These are phyloP conservation scores for Microdochium paspali DNA, from an alignment of 2,329 filamentous ascomycete genomes.

Conservation along the genomic window DNA sequence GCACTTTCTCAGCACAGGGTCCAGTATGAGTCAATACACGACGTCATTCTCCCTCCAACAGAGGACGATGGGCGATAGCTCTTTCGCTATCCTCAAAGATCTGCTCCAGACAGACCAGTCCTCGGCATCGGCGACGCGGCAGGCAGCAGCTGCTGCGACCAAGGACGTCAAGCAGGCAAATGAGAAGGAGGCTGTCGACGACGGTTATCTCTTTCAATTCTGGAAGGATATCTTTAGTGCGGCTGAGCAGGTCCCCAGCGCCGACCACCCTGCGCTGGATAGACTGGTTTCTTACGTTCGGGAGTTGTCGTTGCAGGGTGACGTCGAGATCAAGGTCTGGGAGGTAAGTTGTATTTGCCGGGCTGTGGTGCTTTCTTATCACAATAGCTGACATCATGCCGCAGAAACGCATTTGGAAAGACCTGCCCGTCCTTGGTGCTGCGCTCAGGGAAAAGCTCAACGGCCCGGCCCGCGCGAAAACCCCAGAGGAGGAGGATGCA, in stretches of 20 bases:
- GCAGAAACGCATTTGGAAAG: constrained; percentile 13
- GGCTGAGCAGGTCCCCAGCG: constrained; percentile 13
- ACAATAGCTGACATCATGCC: constrained; percentile 2
- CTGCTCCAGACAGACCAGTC: not conserved
- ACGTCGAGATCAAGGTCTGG: constrained; percentile 13
- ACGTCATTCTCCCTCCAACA: not conserved
- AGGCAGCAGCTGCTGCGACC: not conserved
- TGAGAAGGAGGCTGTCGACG: constrained; percentile 5
- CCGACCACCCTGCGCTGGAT: constrained; percentile 14
- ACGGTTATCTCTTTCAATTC: constrained; percentile 13
- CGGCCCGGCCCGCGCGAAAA: constrained; percentile 1
- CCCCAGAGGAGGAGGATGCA: constrained; percentile 2
- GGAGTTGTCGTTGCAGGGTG: constrained; percentile 14
- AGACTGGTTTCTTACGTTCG: constrained; percentile 14
- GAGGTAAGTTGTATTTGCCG: constrained; percentile 13
- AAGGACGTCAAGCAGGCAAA: not conserved
- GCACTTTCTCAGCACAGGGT: not conserved
- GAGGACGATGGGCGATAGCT: not conserved
- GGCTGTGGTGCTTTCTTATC: too few species aligned
- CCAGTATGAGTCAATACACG: not conserved
- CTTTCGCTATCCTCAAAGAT: not conserved
- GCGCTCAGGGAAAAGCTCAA: constrained; percentile 12
- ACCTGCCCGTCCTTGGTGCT: constrained; percentile 14
- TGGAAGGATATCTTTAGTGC: constrained; percentile 13
- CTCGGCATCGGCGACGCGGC: not conserved